Evolutionary conservation across 139 green algal genomes (phyloP).

Genomic region (Micractinium sp.): DNA sequence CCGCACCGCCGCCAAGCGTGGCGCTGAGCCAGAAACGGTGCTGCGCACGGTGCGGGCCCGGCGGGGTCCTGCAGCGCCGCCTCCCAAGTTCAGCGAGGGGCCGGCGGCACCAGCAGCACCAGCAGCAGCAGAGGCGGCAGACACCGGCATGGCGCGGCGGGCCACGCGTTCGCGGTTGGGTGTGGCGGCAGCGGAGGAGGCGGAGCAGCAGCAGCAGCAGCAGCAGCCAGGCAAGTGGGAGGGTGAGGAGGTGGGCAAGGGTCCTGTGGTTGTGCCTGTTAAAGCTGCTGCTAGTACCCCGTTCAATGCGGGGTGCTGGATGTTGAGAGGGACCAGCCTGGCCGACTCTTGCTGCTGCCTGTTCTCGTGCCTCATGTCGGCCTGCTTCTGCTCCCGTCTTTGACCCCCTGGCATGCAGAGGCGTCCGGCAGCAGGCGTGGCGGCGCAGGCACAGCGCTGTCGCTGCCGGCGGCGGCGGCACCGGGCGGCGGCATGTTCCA

Average conservation of each 20-base stretch:
- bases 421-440: neutral
- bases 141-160: neutral
- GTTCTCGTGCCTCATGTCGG: neutral
- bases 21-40: conserved; percentile 38
- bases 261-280: too few species aligned
- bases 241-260: neutral
- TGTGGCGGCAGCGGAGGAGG: neutral
- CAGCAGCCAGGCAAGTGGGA: conserved; percentile 11
- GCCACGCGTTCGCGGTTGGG: neutral
- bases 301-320: neutral
- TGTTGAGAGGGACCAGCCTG: neutral
- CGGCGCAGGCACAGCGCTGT: too few species aligned
- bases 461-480: neutral
- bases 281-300: neutral
- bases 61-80: neutral
- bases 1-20: conserved; percentile 14
- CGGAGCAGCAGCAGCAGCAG: conserved; percentile 19
- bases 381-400: neutral
- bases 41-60: conserved; percentile 26
- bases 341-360: neutral
- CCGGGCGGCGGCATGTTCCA: conserved; percentile 9
- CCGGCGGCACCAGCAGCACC: neutral
- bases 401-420: conserved; percentile 5
- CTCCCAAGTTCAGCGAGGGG: conserved; percentile 26
- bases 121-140: neutral